Evolutionary conservation across 2,329 filamentous ascomycete genomes (phyloP).

Genomic region (Monilinia vaccinii-corymbosi): DNA sequence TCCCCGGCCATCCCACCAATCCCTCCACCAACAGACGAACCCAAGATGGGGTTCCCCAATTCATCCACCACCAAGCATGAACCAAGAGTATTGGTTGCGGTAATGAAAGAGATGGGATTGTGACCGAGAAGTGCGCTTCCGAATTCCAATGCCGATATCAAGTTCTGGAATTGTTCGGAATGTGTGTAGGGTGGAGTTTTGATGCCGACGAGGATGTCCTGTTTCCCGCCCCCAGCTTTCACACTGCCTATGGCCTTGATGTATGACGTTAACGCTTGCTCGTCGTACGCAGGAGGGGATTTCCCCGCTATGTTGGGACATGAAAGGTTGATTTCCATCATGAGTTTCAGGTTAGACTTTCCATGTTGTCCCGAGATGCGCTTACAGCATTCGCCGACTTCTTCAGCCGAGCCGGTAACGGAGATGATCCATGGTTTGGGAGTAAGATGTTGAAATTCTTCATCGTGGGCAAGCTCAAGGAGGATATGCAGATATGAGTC

Average conservation of each 20-base stretch:
- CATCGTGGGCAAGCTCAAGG: conserved; percentile 34
- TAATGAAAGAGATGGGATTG: conserved; percentile 56
- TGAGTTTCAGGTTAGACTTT: conserved; percentile 24
- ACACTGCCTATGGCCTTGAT: conserved; percentile 31
- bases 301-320: conserved; percentile 65
- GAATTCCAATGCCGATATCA: conserved; percentile 43
- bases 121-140: conserved; percentile 13
- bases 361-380: conserved; percentile 30
- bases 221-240: not conserved
- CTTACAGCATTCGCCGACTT: conserved; percentile 48
- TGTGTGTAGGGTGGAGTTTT: conserved; percentile 75
- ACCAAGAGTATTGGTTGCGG: conserved; percentile 66
- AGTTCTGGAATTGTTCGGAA: conserved; percentile 49
- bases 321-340: conserved; percentile 69
- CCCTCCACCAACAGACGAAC: conserved; percentile 44
- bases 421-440: conserved; percentile 59
- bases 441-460: conserved; percentile 4
- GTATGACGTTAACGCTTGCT: conserved; percentile 43
- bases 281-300: conserved; percentile 63
- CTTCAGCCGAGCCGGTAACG: conserved; percentile 54
- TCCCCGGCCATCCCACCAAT: conserved; percentile 66
- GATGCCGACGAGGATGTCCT: conserved; percentile 42
- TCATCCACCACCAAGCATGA: conserved; percentile 49
- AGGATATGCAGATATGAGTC: conserved; percentile 50
- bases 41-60: conserved; percentile 32